A percentile compares a stretch with the other conserved stretches of the same genome.
Conservation (phyloP, 306 rosid species). For the Gillenia trifoliata region DNA sequence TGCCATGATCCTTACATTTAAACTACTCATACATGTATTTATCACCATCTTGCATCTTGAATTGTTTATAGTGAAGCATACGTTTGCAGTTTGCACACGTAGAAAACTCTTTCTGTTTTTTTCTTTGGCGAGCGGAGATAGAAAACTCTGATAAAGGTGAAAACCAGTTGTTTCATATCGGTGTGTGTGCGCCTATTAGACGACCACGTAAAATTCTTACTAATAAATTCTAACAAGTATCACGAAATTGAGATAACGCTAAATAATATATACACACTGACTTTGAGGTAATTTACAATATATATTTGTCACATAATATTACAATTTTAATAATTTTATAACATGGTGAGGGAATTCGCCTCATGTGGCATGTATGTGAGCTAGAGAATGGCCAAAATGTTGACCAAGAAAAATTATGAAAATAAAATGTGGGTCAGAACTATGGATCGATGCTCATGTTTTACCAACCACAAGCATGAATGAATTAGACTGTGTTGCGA, state of each 20-base stretch:
- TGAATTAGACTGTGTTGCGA: not conserved
- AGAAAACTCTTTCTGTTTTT: not conserved
- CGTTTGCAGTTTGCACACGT: not conserved
- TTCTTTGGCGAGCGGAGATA: not conserved
- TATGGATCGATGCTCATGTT: not conserved
- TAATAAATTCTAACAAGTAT: not conserved
- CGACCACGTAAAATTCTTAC: not conserved
- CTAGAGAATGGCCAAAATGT: not conserved
- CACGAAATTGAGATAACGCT: not conserved
- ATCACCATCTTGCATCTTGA: not conserved
- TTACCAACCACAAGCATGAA: not conserved
- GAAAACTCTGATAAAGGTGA: not conserved
- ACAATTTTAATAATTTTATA: not conserved
- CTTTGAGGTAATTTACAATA: not conserved
- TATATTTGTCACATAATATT: not conserved
- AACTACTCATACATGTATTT: conserved; percentile 13
- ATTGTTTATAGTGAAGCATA: not conserved
- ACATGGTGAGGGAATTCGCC: not conserved
- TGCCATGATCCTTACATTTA: conserved; percentile 28
- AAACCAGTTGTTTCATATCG: not conserved
- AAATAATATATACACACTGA: not conserved
- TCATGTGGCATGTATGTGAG: not conserved
- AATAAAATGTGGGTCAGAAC: not conserved
- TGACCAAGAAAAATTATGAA: not conserved
- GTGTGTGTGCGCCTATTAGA: not conserved